Percentiles rank a stretch among this genome's conserved stretches.
Conservation (phyloP, 228 moss, liverwort and hornwort species). For the Sphagnum fallax region DNA sequence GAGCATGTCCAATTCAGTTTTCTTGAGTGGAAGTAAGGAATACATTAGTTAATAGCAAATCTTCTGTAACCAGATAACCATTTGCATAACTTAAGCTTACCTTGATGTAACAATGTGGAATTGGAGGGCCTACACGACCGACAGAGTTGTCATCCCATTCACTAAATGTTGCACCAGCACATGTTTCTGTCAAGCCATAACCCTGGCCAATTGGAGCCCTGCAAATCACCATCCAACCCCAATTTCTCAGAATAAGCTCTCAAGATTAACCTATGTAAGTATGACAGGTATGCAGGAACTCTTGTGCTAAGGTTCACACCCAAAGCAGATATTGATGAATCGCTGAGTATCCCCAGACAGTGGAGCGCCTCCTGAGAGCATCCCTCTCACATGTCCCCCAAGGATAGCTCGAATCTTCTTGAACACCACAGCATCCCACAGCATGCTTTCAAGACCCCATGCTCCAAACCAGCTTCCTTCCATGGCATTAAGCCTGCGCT, state of each 20-base stretch:
- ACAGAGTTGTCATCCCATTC: conserved; percentile 77
- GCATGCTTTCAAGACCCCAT: conserved; percentile 65
- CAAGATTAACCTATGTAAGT: conserved; percentile 15
- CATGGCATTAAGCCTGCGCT: conserved; percentile 64
- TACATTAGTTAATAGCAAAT: conserved; percentile 19
- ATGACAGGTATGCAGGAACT: conserved; percentile 13
- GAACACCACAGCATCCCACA: conserved; percentile 84
- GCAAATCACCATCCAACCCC: conserved; percentile 1
- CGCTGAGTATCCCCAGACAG: conserved; percentile 92
- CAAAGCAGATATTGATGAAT: conserved; percentile 96
- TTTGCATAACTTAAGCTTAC: conserved; percentile 13
- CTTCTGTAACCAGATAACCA: too few species aligned
- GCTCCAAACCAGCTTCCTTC: conserved; percentile 93
- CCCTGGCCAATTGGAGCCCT: conserved; percentile 97
- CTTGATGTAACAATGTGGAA: conserved; percentile 72
- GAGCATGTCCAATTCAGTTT: conserved; percentile 33
- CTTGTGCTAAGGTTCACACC: conserved; percentile 23
- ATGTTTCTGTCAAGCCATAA: conserved; percentile 98
- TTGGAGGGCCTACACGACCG: conserved; percentile 90
- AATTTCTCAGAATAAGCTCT: too few species aligned
- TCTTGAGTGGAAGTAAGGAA: conserved; percentile 33
- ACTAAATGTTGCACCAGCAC: conserved; percentile 89
- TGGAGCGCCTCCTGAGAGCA: conserved; percentile 91
- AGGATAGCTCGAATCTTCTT: conserved; percentile 85
- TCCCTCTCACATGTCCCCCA: conserved; percentile 79